phyloP scores from a whole-genome alignment of 1,139 yeast species.

The Debaryomyces psychrophilus region DNA sequence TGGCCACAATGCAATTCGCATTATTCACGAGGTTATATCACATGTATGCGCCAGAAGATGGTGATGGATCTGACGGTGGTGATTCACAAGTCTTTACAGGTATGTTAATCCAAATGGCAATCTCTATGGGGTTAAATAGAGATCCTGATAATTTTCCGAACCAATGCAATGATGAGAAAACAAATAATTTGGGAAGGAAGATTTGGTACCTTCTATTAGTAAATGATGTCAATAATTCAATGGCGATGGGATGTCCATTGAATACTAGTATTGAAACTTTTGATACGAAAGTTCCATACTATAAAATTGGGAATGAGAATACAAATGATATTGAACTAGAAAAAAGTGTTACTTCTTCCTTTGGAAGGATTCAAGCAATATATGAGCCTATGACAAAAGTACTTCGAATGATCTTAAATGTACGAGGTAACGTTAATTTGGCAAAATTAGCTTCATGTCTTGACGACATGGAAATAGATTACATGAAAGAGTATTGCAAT shows the following conservation, averaged over 20 bases:
- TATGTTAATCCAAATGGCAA: conserved; percentile 42
- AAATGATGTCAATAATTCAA: conserved; percentile 41
- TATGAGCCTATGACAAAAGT: conserved; percentile 24
- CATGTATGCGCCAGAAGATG: conserved; percentile 52
- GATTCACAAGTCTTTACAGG: conserved; percentile 44
- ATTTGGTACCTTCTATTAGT: conserved; percentile 36
- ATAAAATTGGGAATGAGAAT: conserved; percentile 36
- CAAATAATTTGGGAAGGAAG: conserved; percentile 38
- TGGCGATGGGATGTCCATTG: conserved; percentile 44
- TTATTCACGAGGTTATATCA: conserved; percentile 43
- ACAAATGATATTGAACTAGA: conserved; percentile 30
- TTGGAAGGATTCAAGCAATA: conserved; percentile 20
- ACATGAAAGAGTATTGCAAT: conserved; percentile 18
- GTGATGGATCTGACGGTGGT: conserved; percentile 52
- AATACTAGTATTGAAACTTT: conserved; percentile 30
- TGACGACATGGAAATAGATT: conserved; percentile 22
- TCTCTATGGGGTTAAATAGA: conserved; percentile 49
- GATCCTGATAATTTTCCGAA: conserved; percentile 38
- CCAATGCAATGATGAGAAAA: conserved; percentile 24
- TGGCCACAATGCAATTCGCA: conserved; percentile 54
- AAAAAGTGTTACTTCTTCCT: conserved; percentile 19
- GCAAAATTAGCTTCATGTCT: conserved; percentile 22
- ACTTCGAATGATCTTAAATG: conserved; percentile 22
- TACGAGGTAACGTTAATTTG: conserved; percentile 24
- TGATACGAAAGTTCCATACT: conserved; percentile 40